A percentile compares a stretch with the other conserved stretches of the same genome.
Conservation (phyloP, 768 basidiomycete species). For the Pleurotus salmoneostramineus region DNA sequence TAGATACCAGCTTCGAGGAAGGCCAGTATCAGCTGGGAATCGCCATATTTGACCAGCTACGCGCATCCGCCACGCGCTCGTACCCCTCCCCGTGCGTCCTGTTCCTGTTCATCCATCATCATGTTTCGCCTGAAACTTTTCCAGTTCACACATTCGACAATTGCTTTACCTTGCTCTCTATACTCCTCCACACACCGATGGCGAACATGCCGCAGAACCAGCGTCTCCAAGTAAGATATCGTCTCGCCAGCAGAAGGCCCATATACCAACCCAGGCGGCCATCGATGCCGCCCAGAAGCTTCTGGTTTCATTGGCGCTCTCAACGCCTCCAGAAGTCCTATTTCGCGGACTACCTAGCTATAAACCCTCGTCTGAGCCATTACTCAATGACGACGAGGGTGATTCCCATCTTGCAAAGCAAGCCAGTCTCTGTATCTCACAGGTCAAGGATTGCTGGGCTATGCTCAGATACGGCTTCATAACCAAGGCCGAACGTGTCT, state of each 20-base stretch:
- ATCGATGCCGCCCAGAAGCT: conserved; percentile 47
- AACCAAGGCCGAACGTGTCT: conserved; percentile 24
- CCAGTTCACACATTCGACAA: conserved; percentile 62
- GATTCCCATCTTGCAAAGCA: conserved; percentile 59
- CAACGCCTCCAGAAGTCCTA: conserved; percentile 52
- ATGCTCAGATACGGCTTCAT: conserved; percentile 54
- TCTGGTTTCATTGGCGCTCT: conserved; percentile 50
- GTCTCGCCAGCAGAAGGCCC: conserved; percentile 30
- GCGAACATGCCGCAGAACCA: conserved; percentile 20
- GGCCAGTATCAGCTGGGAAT: conserved; percentile 72
- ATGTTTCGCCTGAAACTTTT: conserved; percentile 3
- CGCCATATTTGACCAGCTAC: conserved; percentile 55
- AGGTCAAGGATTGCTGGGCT: conserved; percentile 58
- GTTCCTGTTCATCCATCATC: background rate
- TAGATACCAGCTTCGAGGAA: conserved; percentile 76
- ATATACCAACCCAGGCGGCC: conserved; percentile 41
- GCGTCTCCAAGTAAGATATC: conserved; percentile 49
- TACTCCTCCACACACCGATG: conserved; percentile 30
- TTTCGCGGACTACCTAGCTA: conserved; percentile 54
- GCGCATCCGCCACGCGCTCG: conserved; percentile 39
- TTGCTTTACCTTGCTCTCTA: conserved; percentile 70
- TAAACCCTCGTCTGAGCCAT: conserved; percentile 10
- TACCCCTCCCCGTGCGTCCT: conserved; percentile 54
- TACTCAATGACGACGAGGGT: conserved; percentile 27
- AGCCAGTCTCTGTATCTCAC: conserved; percentile 47